phyloP scores from a whole-genome alignment of 2,329 filamentous ascomycete species.

The Fusarium sp. region DNA sequence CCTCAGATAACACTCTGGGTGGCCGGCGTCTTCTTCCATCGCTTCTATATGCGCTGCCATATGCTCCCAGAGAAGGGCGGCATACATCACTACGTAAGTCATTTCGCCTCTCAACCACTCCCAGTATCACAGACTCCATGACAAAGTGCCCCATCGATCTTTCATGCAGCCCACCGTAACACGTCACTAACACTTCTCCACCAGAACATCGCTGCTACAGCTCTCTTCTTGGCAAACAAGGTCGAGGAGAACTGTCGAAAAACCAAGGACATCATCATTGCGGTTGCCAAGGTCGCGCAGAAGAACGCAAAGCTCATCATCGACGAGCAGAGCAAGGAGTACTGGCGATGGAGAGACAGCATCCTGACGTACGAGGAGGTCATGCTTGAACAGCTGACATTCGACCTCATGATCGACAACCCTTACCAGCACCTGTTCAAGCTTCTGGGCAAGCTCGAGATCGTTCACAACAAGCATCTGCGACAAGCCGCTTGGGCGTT shows the following conservation, averaged over 20 bases:
- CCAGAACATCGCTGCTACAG: constrained; percentile 86
- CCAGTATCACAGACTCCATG: neutral
- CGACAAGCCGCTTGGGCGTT: constrained; percentile 94
- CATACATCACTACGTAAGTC: constrained; percentile 87
- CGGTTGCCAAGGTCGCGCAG: constrained; percentile 92
- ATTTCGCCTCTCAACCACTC: neutral
- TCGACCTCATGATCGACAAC: constrained; percentile 90
- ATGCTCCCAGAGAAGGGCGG: constrained; percentile 81
- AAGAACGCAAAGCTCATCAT: constrained; percentile 91
- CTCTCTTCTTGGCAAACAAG: constrained; percentile 94
- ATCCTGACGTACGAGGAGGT: constrained; percentile 93
- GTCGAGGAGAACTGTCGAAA: constrained; percentile 97
- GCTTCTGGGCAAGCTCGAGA: constrained; percentile 76
- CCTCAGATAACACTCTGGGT: constrained; percentile 93
- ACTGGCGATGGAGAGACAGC: constrained; percentile 96
- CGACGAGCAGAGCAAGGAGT: constrained; percentile 97
- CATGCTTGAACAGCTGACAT: constrained; percentile 90
- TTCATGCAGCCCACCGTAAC: neutral
- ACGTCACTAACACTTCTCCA: constrained; percentile 22
- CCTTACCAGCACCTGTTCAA: constrained; percentile 88
- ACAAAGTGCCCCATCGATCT: neutral
- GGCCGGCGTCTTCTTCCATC: constrained; percentile 93
- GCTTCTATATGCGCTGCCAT: constrained; percentile 92
- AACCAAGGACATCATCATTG: constrained; percentile 93
- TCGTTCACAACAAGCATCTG: constrained; percentile 83